Conservation (phyloP, 1,284 basidiomycete genomes). For the Trichosporon sp. region DNA sequence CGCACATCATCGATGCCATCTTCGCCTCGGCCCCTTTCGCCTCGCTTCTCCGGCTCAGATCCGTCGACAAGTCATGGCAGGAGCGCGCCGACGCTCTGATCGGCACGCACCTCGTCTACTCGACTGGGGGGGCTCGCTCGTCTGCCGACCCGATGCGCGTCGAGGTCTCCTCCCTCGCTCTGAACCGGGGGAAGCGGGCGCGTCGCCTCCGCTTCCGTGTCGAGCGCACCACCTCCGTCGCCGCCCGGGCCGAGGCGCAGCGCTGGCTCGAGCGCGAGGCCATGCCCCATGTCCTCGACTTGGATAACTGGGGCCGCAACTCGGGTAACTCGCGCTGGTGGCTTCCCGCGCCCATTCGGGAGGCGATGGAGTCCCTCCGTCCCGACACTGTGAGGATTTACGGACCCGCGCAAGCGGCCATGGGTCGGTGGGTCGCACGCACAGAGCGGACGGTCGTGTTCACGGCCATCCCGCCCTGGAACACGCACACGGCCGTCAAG, state of each 20-base stretch:
- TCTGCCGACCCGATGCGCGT: not conserved
- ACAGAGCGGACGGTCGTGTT: constrained; percentile 2
- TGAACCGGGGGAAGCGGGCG: not conserved
- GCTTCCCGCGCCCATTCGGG: not conserved
- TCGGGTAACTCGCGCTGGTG: not conserved
- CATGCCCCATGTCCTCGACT: not conserved
- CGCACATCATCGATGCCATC: constrained; percentile 20
- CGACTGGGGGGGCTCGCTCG: not conserved
- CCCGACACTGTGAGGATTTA: constrained; percentile 1
- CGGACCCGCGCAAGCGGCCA: not conserved
- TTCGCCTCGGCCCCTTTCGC: not conserved
- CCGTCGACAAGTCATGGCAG: not conserved
- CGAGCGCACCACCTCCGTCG: not conserved
- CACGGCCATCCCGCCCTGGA: constrained; percentile 4
- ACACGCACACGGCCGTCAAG: constrained; percentile 3
- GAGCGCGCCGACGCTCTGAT: constrained; percentile 7
- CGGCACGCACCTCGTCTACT: constrained; percentile 2
- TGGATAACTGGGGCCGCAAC: constrained; percentile 10
- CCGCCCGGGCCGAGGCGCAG: not conserved
- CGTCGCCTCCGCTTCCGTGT: not conserved
- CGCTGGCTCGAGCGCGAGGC: not conserved
- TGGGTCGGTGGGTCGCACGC: not conserved
- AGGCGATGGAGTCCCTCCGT: not conserved
- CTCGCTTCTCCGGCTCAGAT: constrained; percentile 11
- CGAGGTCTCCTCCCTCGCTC: not conserved